phyloP scores from a whole-genome alignment of 1,284 basidiomycete species.

The Trichosporon ovoides region DNA sequence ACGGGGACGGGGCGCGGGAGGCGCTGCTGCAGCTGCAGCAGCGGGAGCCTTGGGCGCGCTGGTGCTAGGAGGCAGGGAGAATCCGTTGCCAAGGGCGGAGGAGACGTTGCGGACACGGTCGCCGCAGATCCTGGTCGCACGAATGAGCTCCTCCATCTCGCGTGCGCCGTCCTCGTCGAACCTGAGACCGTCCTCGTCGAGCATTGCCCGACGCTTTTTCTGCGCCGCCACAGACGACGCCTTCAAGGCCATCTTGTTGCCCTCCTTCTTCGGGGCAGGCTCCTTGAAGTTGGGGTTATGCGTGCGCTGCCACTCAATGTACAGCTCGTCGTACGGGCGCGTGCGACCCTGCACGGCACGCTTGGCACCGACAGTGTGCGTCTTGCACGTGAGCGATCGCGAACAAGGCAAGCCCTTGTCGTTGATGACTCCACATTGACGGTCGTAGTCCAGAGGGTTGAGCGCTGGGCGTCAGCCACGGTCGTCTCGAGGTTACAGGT shows the following conservation, averaged over 20 bases:
- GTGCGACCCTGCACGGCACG: constrained; percentile 84
- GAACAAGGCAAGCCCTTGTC: constrained; percentile 90
- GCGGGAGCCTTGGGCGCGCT: background rate
- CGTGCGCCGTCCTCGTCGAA: constrained; percentile 73
- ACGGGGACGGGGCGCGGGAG: background rate
- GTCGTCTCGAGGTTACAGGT: background rate
- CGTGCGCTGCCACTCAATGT: constrained; percentile 86
- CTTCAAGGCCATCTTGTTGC: constrained; percentile 18
- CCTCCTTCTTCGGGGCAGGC: constrained; percentile 60
- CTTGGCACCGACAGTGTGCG: constrained; percentile 96
- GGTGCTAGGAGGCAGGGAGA: background rate
- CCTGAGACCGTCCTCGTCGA: constrained; percentile 53
- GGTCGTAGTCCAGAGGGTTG: constrained; percentile 80
- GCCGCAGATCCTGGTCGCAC: constrained; percentile 56
- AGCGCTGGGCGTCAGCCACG: constrained; percentile 22
- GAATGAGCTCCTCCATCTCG: constrained; percentile 59
- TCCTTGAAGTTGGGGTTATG: constrained; percentile 94
- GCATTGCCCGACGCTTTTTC: constrained; percentile 17
- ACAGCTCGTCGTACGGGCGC: constrained; percentile 75
- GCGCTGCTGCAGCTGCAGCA: constrained; percentile 1
- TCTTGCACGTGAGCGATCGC: constrained; percentile 96
- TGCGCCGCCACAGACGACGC: constrained; percentile 28
- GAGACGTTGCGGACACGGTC: constrained; percentile 38
- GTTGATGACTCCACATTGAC: constrained; percentile 96
- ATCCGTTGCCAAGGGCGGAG: background rate